A percentile compares a stretch with the other conserved stretches of the same genome.
Evolutionary conservation across 768 basidiomycete genomes (phyloP).

Genomic region (Mycena epipterygia): DNA sequence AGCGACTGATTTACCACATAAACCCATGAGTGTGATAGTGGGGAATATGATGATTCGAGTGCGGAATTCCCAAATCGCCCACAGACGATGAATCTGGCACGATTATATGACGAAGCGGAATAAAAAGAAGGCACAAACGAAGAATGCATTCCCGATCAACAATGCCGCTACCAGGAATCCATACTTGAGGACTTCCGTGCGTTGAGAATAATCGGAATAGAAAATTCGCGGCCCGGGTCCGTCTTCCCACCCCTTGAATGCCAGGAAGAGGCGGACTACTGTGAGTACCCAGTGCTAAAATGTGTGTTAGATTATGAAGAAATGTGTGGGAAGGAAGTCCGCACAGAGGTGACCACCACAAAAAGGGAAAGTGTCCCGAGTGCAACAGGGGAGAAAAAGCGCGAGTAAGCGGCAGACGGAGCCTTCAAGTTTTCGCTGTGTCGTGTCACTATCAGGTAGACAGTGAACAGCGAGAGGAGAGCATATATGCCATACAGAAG

Average conservation of each 20-base stretch:
- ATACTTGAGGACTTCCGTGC: conserved; percentile 7
- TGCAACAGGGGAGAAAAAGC: background rate
- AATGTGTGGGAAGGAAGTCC: background rate
- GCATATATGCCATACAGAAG: conserved; percentile 1
- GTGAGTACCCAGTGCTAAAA: conserved; percentile 9
- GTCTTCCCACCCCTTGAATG: background rate
- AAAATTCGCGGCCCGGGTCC: background rate
- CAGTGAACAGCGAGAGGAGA: background rate
- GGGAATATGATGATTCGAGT: conserved; percentile 2
- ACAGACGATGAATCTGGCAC: conserved; percentile 4
- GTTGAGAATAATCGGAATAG: conserved; percentile 3
- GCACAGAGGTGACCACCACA: background rate
- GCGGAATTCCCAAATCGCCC: background rate
- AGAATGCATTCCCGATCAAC: background rate
- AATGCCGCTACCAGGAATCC: background rate
- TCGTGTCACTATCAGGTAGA: conserved; percentile 2
- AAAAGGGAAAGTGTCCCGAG: background rate
- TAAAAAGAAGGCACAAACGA: background rate
- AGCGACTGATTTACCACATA: background rate
- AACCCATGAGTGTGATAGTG: background rate
- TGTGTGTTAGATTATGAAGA: too few relatives aligned
- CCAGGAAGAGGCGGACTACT: background rate
- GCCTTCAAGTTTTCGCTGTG: background rate
- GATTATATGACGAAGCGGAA: background rate
- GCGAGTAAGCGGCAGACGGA: too few relatives aligned